Conservation (phyloP, 495 filamentous ascomycete genomes). For the Mycothermus thermophilus region DNA sequence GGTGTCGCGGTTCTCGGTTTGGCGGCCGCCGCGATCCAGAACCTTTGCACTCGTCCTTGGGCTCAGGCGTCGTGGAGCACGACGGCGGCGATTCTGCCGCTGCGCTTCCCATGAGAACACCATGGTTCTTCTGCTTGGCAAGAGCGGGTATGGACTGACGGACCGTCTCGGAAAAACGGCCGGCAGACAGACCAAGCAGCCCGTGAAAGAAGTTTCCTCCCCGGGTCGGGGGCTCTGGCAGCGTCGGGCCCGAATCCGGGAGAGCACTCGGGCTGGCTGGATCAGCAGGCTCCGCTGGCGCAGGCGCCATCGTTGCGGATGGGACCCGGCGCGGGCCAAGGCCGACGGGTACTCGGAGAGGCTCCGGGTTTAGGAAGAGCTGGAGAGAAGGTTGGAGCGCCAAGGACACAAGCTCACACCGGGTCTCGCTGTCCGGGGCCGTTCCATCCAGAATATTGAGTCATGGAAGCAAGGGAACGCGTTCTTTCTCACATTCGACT, state of each 20-base stretch:
- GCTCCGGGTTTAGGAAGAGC: no score
- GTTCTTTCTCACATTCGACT: no score
- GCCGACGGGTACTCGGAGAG: no score
- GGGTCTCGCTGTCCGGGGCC: no score
- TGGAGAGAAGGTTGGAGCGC: no score
- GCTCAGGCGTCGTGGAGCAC: not conserved
- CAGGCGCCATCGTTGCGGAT: not conserved
- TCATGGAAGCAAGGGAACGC: no score
- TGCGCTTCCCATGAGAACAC: not conserved
- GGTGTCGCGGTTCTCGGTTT: constrained; percentile 1
- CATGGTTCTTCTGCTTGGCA: not conserved
- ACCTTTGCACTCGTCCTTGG: not conserved
- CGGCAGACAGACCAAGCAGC: constrained; percentile 4
- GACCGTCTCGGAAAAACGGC: constrained; percentile 5
- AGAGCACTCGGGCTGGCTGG: not conserved
- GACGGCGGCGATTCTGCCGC: not conserved
- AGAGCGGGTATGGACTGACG: constrained; percentile 11
- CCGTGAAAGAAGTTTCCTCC: constrained; percentile 3
- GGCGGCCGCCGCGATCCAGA: not conserved
- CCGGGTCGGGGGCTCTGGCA: not conserved
- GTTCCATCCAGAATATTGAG: no score
- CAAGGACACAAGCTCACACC: no score
- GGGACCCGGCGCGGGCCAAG: no score
- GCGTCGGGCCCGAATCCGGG: not conserved
- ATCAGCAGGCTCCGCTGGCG: not conserved